Evolutionary conservation across 2,329 filamentous ascomycete genomes (phyloP).

Genomic region (Daldinia sp.): DNA sequence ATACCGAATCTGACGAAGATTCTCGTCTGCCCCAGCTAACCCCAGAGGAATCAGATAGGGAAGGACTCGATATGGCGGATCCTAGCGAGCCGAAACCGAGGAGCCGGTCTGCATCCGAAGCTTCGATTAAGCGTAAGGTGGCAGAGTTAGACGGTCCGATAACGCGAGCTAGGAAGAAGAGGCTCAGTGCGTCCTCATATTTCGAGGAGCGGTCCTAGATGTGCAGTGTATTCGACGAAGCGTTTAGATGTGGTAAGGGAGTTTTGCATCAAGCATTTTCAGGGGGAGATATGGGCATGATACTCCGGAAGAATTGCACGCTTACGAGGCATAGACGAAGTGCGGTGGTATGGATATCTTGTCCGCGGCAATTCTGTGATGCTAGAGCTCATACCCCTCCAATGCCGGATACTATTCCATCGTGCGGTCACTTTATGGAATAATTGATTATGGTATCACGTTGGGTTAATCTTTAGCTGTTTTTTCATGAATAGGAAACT

Average conservation of each 20-base stretch:
- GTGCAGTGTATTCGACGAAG: constrained; percentile 4
- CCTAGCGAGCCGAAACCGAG: neutral
- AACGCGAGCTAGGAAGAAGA: constrained; percentile 25
- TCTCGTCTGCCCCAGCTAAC: neutral
- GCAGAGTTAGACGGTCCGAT: constrained; percentile 17
- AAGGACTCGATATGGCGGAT: neutral
- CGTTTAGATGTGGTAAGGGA: constrained; percentile 15
- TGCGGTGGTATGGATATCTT: constrained; percentile 21
- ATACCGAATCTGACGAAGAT: neutral
- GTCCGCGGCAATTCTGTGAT: neutral
- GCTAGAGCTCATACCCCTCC: neutral
- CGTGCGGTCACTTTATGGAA: neutral
- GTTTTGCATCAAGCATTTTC: constrained; percentile 34
- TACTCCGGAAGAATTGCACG: constrained; percentile 2
- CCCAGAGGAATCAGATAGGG: neutral
- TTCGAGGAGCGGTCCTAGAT: neutral
- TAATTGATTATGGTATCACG: neutral
- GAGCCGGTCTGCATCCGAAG: neutral
- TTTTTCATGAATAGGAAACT: neutral
- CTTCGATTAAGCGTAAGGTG: constrained; percentile 30
- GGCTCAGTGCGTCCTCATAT: neutral
- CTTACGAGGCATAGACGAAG: constrained; percentile 10
- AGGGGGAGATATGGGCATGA: constrained; percentile 17
- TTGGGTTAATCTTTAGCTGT: neutral
- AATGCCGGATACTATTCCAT: neutral